Base-by-base conservation (phyloP, 371 early-diverging fungal species). In the Mortierella sp. region DNA sequence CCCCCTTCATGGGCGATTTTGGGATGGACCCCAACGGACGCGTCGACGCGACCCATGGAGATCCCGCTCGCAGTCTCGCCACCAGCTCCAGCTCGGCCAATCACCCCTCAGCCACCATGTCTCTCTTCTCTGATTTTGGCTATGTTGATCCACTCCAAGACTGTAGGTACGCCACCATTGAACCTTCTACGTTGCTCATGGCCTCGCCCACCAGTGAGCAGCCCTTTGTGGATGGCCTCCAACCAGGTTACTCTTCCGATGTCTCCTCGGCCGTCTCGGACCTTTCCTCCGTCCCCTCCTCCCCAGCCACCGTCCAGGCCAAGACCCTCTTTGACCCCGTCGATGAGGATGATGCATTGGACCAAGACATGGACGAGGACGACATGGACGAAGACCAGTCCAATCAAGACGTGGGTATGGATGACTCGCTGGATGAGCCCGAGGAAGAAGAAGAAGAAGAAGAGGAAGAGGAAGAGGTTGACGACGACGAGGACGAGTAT, bases 101-200 rank as follows among this genome's bases (percentile, higher is more conserved):
- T 10, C 39, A 7, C 39, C 39, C 39, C 39, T 8, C 25, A 8
- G 24, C 6, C 48, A 13, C 57, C 4, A 12, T 51, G 40, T 54
- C 59, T 19, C 60, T 66, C 29, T 66, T 66, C 34, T 51, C 53
- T 10, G 48, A 47, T 21, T 53, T 53, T 57, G 54, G 21, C 57
- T n/a, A 45, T 17, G 10, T 28, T 10, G 44, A 24, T 39, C 9
- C 57, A 46, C 34, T 54, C 22, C 54, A 31, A 29, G 48, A n/a
- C 40, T 39, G 21, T n/a, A 27, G 9, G 21, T 19, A 28, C 31
- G 22, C 21, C 34, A 66, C 67, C 7, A 66, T 66, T 40, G 59
- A 58, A 54, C 67, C 67, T 29, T 48, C 59, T 0, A 66, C 59
- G 0, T 34, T 66, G 43, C 41, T 58, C 28, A 66, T 66, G 67